Evolutionary conservation across 805 yeast species (phyloP).

Genomic region (Candida pseudofarinosa): DNA sequence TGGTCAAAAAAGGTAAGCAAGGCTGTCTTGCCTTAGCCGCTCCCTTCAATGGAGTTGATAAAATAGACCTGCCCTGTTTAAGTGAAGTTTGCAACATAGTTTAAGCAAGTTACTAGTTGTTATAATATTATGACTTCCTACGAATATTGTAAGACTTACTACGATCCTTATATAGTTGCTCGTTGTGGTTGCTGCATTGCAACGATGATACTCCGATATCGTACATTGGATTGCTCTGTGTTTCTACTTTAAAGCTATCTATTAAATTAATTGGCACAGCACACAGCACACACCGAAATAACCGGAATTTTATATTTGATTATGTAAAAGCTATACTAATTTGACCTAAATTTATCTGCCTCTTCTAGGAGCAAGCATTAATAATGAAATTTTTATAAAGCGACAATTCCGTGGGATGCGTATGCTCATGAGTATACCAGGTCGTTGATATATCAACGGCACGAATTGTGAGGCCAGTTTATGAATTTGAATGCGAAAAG

Average conservation of each 20-base stretch:
- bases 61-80: not conserved
- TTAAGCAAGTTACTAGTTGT: no score
- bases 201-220: not conserved
- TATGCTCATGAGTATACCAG: no score
- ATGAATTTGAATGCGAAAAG: no score
- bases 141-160: no score
- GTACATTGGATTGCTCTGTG: not conserved
- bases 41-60: not conserved
- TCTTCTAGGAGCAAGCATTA: no score
- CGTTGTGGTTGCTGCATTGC: not conserved
- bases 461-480: no score
- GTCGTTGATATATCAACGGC: no score
- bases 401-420: no score
- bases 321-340: not conserved
- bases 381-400: no score
- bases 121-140: no score
- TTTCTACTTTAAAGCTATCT: no score
- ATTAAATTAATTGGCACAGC: no score
- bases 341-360: not conserved
- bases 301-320: not conserved
- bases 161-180: not conserved
- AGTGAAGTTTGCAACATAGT: not conserved
- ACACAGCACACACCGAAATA: not conserved
- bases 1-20: not conserved
- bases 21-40: not conserved